Evolutionary conservation across 2,329 filamentous ascomycete species (phyloP), one percentile per base, ranked within the genome.

Genomic region (Sporothrix luriei): DNA sequence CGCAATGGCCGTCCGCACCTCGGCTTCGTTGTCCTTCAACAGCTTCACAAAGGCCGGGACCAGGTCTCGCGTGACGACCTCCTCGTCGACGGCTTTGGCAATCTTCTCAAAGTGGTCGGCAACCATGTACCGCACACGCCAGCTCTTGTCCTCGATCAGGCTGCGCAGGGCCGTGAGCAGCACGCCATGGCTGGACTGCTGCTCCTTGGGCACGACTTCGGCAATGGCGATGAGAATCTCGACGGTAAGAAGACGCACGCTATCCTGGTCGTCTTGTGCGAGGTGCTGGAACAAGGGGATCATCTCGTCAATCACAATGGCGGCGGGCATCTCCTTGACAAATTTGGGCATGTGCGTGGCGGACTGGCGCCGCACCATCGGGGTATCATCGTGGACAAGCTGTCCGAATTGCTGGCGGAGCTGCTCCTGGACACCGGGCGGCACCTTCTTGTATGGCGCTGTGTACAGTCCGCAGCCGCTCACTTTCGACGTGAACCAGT

Each of bases 401-500:
- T 92, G 89, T 71, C 91, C 90, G 76, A 98, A 99, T 77, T 97
- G 93, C 80, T 94, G 90, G 77, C 95, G 88, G 71, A 99, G 89
- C 76, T 90, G 90, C 82, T 97, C 93, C 82, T 99, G 95, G 74
- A 94, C 88, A n/a, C 89, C 86, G 66, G 90, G 87, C 69, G 93
- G 91, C 71, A 95, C 93, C 84, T 96, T 97, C 77, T 90, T 91
- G 84, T 99, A 99, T 74, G 95, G 94, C 64, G 90, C 88, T 79
- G 92, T 95, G 84, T 94, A 99, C 73, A 99, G 90, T 73, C 95
- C 95, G 74, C 94, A 97, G 73, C 94, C 95, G 43, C 95, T 99
- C 74, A 99, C 95, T 84, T 98, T 99, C 74, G 95, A 98, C 70
- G 95, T 99, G 82, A 99, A 99, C 95, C 95, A 99, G 83, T 99